phyloP scores from a whole-genome alignment of 108 stramenopile genomes.

The Nannochloropsis gaditana region DNA sequence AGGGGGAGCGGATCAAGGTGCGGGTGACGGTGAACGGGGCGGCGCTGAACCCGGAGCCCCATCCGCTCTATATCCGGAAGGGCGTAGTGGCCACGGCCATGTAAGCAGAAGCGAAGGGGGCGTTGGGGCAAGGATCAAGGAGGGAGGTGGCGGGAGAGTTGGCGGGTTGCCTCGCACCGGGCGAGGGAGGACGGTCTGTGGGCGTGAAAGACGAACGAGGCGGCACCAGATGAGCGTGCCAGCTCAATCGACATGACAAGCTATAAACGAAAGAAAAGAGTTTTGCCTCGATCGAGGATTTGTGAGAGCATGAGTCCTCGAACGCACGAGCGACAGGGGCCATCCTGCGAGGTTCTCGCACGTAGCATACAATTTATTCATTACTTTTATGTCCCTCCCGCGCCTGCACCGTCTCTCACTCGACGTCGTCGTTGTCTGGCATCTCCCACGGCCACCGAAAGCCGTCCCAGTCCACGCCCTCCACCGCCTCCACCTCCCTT shows the following conservation, averaged over 20 bases:
- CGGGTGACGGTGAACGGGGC: background rate
- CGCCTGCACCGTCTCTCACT: too few relatives aligned
- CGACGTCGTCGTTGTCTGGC: background rate
- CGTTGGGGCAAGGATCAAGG: background rate
- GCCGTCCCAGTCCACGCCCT: background rate
- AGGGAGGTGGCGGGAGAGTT: background rate
- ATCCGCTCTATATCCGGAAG: background rate
- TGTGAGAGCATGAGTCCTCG: too few relatives aligned
- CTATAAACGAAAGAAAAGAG: too few relatives aligned
- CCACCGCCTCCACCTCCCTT: background rate
- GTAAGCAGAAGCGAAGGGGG: background rate
- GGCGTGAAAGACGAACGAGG: background rate
- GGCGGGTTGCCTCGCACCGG: background rate
- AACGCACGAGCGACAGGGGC: too few relatives aligned
- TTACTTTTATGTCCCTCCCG: too few relatives aligned
- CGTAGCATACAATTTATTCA: too few relatives aligned
- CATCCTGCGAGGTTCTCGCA: background rate
- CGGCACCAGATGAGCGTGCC: background rate
- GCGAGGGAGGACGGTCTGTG: background rate
- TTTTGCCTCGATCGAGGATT: too few relatives aligned
- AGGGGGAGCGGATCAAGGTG: background rate
- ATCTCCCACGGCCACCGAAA: constrained; percentile 17
- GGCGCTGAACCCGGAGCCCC: background rate
- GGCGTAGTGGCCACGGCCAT: background rate
- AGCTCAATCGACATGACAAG: too few relatives aligned